These are phyloP conservation scores for Entomophthora muscae DNA, from an alignment of 371 early-diverging fungal species.

Conservation along the genomic window DNA sequence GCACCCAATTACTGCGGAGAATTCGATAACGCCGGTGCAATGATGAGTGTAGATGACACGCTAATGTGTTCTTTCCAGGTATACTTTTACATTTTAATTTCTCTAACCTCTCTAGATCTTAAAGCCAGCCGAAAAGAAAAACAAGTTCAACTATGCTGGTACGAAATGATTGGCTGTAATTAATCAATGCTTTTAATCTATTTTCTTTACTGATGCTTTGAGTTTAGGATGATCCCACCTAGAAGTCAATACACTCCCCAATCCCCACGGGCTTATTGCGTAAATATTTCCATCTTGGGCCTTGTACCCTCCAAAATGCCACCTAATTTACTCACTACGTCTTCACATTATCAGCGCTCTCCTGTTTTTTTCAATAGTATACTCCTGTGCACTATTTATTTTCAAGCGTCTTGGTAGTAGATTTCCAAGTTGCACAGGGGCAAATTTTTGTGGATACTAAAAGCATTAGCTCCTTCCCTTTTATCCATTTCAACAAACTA, in stretches of 20 bases:
- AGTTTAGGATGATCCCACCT: neutral
- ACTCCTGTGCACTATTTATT: neutral
- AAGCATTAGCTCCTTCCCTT: neutral
- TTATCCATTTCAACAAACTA: no score
- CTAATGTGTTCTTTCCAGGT: conserved; percentile 45
- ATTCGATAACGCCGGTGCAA: conserved; percentile 90
- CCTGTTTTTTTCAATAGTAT: neutral
- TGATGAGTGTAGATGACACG: conserved; percentile 91
- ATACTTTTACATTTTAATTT: conserved; percentile 21
- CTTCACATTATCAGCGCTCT: neutral
- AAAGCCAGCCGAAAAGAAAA: conserved; percentile 27
- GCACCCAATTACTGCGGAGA: conserved; percentile 99
- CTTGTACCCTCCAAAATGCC: neutral
- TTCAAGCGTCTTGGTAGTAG: neutral
- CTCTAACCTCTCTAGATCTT: conserved; percentile 6
- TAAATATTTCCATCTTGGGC: neutral
- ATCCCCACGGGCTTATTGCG: neutral
- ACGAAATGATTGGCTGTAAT: conserved; percentile 13
- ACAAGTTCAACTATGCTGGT: conserved; percentile 47
- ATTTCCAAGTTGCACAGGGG: neutral
- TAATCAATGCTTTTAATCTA: neutral
- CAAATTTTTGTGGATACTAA: neutral
- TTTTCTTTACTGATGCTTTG: neutral
- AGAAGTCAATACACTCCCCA: neutral
- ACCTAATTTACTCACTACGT: neutral